Percentiles rank a stretch among this genome's conserved stretches.
Conservation (phyloP, 2,329 filamentous ascomycete species). For the Blastomyces silverae region DNA sequence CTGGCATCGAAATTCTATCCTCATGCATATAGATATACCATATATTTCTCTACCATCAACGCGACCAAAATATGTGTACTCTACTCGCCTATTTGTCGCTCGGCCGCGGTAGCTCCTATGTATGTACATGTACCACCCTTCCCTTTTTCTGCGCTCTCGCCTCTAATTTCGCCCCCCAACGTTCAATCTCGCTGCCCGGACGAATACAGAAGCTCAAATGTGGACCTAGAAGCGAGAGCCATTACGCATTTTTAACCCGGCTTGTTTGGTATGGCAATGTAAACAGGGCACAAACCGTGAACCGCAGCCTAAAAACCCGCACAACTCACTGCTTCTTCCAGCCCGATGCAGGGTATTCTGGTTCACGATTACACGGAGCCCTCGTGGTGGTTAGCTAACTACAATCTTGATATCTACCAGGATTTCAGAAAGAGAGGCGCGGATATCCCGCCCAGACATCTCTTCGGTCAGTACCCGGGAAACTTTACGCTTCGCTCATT, state of each 20-base stretch:
- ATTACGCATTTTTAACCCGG: not conserved
- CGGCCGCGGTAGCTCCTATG: not conserved
- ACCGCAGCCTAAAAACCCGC: not conserved
- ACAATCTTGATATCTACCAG: not conserved
- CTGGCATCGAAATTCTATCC: not conserved
- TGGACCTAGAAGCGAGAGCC: not conserved
- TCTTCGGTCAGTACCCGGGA: not conserved
- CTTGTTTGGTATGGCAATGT: not conserved
- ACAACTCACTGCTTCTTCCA: not conserved
- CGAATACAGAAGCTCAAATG: not conserved
- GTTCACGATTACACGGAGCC: not conserved
- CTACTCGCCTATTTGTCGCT: not conserved
- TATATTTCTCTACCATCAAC: not conserved
- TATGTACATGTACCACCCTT: too few species aligned
- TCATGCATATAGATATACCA: not conserved
- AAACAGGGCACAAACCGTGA: not conserved
- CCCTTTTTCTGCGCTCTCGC: not conserved
- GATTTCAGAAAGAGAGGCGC: not conserved
- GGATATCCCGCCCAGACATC: not conserved
- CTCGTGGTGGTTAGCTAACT: not conserved
- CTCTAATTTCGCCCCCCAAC: not conserved
- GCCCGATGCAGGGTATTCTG: not conserved
- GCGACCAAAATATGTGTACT: not conserved
- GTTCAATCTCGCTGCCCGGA: not conserved
- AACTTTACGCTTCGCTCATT: not conserved